Evolutionary conservation across 805 yeast species (phyloP).

Genomic region (Kodamaea neixiangensis): DNA sequence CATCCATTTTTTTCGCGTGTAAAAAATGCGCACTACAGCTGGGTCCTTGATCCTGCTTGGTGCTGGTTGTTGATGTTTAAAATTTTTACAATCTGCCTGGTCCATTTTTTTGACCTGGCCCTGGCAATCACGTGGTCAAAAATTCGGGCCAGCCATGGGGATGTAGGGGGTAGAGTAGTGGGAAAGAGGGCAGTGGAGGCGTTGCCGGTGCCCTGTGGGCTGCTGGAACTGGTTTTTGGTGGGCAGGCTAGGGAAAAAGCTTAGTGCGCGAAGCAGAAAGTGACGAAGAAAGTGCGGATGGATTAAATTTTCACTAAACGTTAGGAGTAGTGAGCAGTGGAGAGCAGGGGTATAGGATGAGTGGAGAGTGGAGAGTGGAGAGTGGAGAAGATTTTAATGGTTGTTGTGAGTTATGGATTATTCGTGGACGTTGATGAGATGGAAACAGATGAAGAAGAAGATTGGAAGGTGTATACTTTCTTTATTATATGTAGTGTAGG

Average conservation of each 20-base stretch:
- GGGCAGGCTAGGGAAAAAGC: background rate
- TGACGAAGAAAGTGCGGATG: background rate
- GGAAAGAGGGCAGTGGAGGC: background rate
- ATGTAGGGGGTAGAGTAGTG: background rate
- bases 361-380: background rate
- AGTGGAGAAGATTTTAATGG: no score
- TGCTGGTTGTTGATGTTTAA: conserved; percentile 3
- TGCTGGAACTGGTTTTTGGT: background rate
- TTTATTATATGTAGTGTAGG: no score
- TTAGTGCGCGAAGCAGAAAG: background rate
- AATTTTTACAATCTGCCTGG: conserved; percentile 3
- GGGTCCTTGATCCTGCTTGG: background rate
- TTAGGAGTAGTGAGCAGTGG: background rate
- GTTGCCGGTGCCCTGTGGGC: background rate
- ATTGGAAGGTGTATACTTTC: no score
- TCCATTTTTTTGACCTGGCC: background rate
- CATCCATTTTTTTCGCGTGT: conserved; percentile 8
- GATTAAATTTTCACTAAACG: background rate
- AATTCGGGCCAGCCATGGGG: background rate
- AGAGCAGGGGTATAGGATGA: background rate
- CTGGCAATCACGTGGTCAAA: background rate
- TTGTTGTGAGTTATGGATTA: no score
- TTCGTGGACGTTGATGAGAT: no score
- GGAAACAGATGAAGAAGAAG: background rate
- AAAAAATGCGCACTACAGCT: background rate